A percentile compares a stretch with the other conserved stretches of the same genome.
Evolutionary conservation across 768 basidiomycete species (phyloP).

Genomic region (Hirschioporus abietinus): DNA sequence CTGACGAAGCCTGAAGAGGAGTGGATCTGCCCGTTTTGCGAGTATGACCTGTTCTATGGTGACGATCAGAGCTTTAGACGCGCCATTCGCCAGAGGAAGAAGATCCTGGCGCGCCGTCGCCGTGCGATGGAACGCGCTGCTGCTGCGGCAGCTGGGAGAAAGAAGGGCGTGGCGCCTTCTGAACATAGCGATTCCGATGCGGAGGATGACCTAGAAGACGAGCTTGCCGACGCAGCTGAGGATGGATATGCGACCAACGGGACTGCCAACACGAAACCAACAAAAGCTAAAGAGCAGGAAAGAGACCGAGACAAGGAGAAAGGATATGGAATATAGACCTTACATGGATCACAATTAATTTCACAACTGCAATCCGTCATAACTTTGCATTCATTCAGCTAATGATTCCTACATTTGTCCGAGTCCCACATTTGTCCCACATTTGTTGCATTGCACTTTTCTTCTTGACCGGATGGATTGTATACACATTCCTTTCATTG

Average conservation of each 20-base stretch:
- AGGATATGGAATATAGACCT: neutral
- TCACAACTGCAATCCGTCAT: neutral
- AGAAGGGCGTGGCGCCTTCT: slow-evolving; percentile 14
- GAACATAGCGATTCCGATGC: slow-evolving; percentile 25
- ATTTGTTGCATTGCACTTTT: neutral
- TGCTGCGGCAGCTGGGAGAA: slow-evolving; percentile 43
- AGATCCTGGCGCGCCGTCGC: slow-evolving; percentile 65
- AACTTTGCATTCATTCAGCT: neutral
- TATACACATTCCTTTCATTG: neutral
- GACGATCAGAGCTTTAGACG: slow-evolving; percentile 60
- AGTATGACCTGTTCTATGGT: slow-evolving; percentile 90
- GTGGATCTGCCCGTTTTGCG: slow-evolving; percentile 94
- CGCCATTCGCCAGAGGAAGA: slow-evolving; percentile 68
- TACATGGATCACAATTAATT: neutral
- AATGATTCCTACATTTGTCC: neutral
- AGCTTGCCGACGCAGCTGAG: slow-evolving; percentile 22
- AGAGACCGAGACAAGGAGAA: slow-evolving; percentile 3
- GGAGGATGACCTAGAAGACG: slow-evolving; percentile 28
- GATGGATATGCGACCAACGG: slow-evolving; percentile 17
- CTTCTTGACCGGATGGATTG: neutral
- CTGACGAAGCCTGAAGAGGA: slow-evolving; percentile 64
- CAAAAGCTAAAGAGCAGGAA: neutral
- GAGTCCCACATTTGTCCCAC: neutral
- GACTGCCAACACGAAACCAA: neutral
- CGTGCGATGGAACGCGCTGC: slow-evolving; percentile 68